Evolutionary conservation across 2,329 filamentous ascomycete genomes (phyloP).

Genomic region (Penicillium capsulatum): DNA sequence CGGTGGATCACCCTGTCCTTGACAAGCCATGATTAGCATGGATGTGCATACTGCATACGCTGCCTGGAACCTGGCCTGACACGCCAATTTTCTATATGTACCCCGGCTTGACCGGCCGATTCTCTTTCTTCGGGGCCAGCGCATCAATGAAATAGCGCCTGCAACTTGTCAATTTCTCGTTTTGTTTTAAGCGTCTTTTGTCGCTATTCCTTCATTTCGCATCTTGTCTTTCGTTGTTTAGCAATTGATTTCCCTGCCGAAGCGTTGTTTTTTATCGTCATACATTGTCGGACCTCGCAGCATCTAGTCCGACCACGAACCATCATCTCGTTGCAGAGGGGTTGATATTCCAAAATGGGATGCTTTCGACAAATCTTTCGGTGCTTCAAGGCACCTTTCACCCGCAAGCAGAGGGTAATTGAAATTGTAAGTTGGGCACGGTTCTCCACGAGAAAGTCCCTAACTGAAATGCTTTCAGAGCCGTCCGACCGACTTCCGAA

Average conservation of each 20-base stretch:
- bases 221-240: constrained; percentile 20
- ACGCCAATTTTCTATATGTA: constrained; percentile 20
- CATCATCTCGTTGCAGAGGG: no score
- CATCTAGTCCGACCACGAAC: constrained; percentile 1
- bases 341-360: constrained; percentile 22
- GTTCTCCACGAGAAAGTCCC: not conserved
- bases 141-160: constrained; percentile 29
- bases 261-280: constrained; percentile 14
- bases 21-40: constrained; percentile 20
- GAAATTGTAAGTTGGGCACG: constrained; percentile 34
- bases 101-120: constrained; percentile 8
- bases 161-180: constrained; percentile 14
- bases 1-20: constrained; percentile 18
- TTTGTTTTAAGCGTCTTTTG: constrained; percentile 11
- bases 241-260: constrained; percentile 12
- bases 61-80: constrained; percentile 13
- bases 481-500: constrained; percentile 42
- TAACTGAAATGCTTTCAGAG: constrained; percentile 31
- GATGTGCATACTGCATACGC: constrained; percentile 24
- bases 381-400: constrained; percentile 34
- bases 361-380: constrained; percentile 37
- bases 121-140: constrained; percentile 11
- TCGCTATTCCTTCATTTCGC: constrained; percentile 24
- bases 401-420: constrained; percentile 28
- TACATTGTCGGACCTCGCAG: constrained; percentile 6